Base-by-base conservation (phyloP, 1,139 yeast genomes). In the Martiniozyma asiatica region DNA sequence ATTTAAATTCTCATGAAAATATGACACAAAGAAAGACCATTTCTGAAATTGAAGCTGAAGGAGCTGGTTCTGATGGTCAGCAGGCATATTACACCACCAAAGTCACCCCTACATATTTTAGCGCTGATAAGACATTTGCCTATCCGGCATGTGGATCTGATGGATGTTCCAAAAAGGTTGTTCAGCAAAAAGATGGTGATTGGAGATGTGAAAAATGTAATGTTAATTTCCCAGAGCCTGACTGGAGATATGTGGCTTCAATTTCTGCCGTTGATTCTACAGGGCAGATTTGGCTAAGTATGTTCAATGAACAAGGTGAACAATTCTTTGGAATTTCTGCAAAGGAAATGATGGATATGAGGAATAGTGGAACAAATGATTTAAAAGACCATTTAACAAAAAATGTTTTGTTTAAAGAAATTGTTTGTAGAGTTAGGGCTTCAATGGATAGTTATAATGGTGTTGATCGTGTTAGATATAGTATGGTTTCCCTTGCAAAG, bases 141-240 rank as follows among this genome's bases (percentile, higher is more conserved):
- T 89, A 89, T 51, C 94, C 97, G 9, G 92, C 97, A n/a, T 92
- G 98, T 58, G 59, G 64, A 18, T 64, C 70, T 33, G 73, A 66
- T 26, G 70, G 69, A 25, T 89, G 98, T 63, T 78, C 77, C 52
- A 75, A 85, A 49, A 92, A 92, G 56, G 82, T 85, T 22, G 56
- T 77, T 27, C 78, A 79, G 47, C 76, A 70, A 34, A 63, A 70
- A 24, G 82, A 77, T 51, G 81, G 76, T 13, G 61, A 74, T 15
- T 89, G 94, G 94, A 72, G 94, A 54, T 92, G 99, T 61, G 97
- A 85, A 52, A 79, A 78, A 53, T 87, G 97, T 65, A 78, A 82
- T 45, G 60, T 68, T 35, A 68, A 68, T 35, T 75, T 71, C 47
- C 62, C 67, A 4, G 65, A 63, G 35, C 96, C 98, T 20, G 62